Percentiles rank a stretch among this genome's conserved stretches.
Conservation (phyloP, 495 filamentous ascomycete genomes). For the Poronia punctata region DNA sequence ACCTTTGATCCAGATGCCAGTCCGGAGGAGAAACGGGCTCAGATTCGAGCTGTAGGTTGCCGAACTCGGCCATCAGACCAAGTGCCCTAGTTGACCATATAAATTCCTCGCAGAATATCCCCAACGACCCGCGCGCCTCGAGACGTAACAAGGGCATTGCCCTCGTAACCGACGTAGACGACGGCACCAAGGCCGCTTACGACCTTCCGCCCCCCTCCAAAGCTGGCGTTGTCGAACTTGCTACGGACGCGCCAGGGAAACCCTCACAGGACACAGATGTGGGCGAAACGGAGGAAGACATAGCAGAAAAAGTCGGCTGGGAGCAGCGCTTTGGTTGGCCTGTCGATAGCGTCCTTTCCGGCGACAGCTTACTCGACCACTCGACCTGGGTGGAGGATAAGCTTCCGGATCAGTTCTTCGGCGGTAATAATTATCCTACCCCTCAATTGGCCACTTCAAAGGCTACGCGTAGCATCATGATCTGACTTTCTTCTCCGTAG, state of each 20-base stretch:
- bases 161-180: slow-evolving; percentile 68
- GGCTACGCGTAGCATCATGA: slow-evolving; percentile 7
- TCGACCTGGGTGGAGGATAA: slow-evolving; percentile 78
- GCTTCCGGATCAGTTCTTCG: slow-evolving; percentile 85
- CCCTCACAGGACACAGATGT: slow-evolving; percentile 36
- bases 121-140: slow-evolving; percentile 54
- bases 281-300: slow-evolving; percentile 52
- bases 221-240: slow-evolving; percentile 48
- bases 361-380: slow-evolving; percentile 73
- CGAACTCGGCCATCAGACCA: too few relatives aligned
- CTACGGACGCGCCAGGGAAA: slow-evolving; percentile 39
- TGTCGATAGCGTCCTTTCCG: slow-evolving; percentile 41
- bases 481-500: slow-evolving; percentile 40
- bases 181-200: slow-evolving; percentile 60
- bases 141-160: slow-evolving; percentile 60
- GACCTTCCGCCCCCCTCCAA: slow-evolving; percentile 72
- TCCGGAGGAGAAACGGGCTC: slow-evolving; percentile 74
- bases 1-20: slow-evolving; percentile 83
- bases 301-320: slow-evolving; percentile 75
- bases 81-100: too few relatives aligned
- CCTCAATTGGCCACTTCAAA: slow-evolving; percentile 2
- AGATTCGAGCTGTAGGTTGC: slow-evolving; percentile 64
- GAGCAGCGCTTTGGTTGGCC: slow-evolving; percentile 71
- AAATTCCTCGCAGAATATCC: slow-evolving; percentile 42
- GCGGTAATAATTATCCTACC: slow-evolving; percentile 48